Conservation (phyloP, 805 yeast genomes). For the Nakazawaea anatomiae region DNA sequence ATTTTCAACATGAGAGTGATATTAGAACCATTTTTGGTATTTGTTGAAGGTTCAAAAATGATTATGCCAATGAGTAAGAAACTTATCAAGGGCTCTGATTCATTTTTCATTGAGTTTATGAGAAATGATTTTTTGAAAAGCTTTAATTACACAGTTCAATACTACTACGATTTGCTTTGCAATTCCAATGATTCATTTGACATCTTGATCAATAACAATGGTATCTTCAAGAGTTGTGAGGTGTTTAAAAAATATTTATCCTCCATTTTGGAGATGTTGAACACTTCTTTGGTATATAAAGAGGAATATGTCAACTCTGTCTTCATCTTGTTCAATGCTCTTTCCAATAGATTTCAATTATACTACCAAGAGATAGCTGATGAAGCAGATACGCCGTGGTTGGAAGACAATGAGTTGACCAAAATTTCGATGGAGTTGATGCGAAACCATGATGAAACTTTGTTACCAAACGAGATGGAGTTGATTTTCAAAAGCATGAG, state of each 20-base stretch:
- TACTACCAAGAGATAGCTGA: constrained; percentile 21
- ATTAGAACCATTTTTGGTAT: constrained; percentile 65
- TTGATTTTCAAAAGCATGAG: constrained; percentile 16
- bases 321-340: constrained; percentile 32
- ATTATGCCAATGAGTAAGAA: constrained; percentile 6
- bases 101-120: constrained; percentile 63
- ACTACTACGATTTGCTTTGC: constrained; percentile 44
- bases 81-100: constrained; percentile 19
- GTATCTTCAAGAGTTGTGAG: constrained; percentile 32
- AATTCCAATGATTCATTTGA: constrained; percentile 30
- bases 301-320: constrained; percentile 45
- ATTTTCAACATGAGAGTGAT: constrained; percentile 77
- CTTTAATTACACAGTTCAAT: constrained; percentile 48
- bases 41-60: constrained; percentile 50
- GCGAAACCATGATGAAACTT: constrained; percentile 10
- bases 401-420: constrained; percentile 25
- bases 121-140: constrained; percentile 55
- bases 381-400: constrained; percentile 23
- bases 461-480: constrained; percentile 22
- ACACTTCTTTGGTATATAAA: constrained; percentile 56
- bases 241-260: constrained; percentile 40
- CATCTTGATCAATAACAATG: constrained; percentile 18
- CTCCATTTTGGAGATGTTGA: constrained; percentile 32
- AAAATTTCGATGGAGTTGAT: constrained; percentile 26
- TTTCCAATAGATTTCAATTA: constrained; percentile 28